Conservation (phyloP, 129 eudicot species). For the Silybum marianum region DNA sequence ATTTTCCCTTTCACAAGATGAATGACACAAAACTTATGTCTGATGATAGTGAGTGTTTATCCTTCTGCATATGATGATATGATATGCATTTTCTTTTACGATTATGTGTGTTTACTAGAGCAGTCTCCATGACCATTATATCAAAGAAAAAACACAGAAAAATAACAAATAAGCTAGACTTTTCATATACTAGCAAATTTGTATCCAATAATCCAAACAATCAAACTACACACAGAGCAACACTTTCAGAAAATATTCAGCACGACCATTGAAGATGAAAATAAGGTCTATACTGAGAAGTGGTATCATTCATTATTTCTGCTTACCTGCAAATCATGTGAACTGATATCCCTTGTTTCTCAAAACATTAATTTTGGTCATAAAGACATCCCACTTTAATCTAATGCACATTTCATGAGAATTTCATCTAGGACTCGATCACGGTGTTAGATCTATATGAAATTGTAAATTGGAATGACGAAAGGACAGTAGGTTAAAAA, state of each 20-base stretch:
- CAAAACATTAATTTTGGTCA: not conserved
- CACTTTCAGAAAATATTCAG: not conserved
- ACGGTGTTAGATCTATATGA: not conserved
- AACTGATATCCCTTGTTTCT: not conserved
- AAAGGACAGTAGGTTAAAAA: not conserved
- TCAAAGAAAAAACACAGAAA: not conserved
- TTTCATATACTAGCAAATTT: not conserved
- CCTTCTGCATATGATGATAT: not conserved
- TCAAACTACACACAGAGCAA: not conserved
- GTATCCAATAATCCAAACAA: not conserved
- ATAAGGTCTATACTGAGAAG: not conserved
- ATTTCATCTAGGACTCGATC: not conserved
- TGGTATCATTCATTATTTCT: not conserved
- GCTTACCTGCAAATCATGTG: not conserved
- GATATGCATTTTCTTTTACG: not conserved
- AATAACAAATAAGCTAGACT: not conserved
- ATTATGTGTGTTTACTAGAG: not conserved
- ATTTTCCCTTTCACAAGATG: slow-evolving; percentile 3
- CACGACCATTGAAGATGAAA: not conserved
- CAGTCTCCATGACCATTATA: not conserved
- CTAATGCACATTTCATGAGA: not conserved
- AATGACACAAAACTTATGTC: not conserved
- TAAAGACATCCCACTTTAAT: not conserved
- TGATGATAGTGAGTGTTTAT: not conserved
- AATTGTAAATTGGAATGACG: not conserved